These are phyloP conservation scores for Fraxinus ornus DNA, from an alignment of 305 asterid species.

Conservation along the genomic window DNA sequence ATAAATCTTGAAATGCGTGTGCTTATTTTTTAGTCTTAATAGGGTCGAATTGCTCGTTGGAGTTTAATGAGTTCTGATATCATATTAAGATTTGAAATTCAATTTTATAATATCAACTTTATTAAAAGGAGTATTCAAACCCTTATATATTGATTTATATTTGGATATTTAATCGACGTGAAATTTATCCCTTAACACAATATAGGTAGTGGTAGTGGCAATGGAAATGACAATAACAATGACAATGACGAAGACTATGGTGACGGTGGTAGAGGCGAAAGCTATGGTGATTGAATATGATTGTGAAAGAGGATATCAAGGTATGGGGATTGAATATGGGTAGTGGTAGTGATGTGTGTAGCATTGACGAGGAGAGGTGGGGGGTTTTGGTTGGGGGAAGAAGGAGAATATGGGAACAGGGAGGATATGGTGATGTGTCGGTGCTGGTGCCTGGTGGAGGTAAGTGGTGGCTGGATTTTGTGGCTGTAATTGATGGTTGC, in stretches of 20 bases:
- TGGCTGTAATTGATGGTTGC: background rate
- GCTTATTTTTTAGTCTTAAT: no score
- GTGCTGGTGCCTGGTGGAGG: background rate
- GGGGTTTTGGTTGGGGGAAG: background rate
- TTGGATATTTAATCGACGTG: no score
- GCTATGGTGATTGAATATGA: background rate
- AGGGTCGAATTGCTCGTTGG: no score
- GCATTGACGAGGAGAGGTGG: background rate
- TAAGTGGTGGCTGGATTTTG: background rate
- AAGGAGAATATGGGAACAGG: background rate
- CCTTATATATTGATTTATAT: no score
- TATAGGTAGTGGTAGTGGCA: background rate
- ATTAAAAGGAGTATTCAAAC: no score
- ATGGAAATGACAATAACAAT: background rate
- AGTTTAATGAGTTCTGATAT: no score
- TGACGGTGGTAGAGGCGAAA: background rate
- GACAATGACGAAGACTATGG: background rate
- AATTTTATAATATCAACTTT: no score
- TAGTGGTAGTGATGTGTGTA: background rate
- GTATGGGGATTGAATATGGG: background rate
- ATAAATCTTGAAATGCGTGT: no score
- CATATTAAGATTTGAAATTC: no score
- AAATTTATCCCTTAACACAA: no score
- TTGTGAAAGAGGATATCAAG: background rate
- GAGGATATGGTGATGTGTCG: background rate